Evolutionary conservation across 805 yeast genomes (phyloP).

Genomic region (Saccharomyces eubayanus): DNA sequence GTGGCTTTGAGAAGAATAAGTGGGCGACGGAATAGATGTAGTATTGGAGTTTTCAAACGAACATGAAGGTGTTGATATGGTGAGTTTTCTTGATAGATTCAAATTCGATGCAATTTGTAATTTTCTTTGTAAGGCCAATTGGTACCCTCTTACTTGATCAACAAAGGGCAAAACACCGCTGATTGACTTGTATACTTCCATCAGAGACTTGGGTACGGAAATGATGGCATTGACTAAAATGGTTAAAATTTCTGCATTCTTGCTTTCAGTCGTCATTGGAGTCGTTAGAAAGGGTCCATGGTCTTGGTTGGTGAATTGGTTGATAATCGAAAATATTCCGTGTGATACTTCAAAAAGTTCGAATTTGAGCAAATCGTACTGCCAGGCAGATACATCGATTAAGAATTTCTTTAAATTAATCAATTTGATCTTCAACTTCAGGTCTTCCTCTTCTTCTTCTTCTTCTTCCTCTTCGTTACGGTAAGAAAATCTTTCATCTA

Average conservation of each 20-base stretch:
- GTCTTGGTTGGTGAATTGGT: constrained; percentile 25
- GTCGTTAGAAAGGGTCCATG: constrained; percentile 25
- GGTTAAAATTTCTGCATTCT: constrained; percentile 19
- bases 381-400: constrained; percentile 42
- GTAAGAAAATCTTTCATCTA: constrained; percentile 11
- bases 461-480: constrained; percentile 8
- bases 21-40: constrained; percentile 24
- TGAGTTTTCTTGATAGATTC: constrained; percentile 18
- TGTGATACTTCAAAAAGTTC: constrained; percentile 28
- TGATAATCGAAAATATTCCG: constrained; percentile 25
- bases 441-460: constrained; percentile 25
- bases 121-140: constrained; percentile 20
- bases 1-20: constrained; percentile 21
- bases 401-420: constrained; percentile 43
- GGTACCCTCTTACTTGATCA: constrained; percentile 16
- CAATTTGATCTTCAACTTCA: constrained; percentile 31
- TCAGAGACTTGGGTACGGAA: constrained; percentile 19
- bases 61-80: constrained; percentile 1
- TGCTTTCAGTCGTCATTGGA: constrained; percentile 17
- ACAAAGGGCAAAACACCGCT: constrained; percentile 19
- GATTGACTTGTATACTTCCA: constrained; percentile 21
- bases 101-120: constrained; percentile 21
- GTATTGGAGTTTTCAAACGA: background rate
- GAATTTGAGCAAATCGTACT: constrained; percentile 33
- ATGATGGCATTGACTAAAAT: constrained; percentile 20